A percentile compares a stretch with the other conserved stretches of the same genome.
Conservation (phyloP, 345 rosid species). For the Excoecaria agallocha region DNA sequence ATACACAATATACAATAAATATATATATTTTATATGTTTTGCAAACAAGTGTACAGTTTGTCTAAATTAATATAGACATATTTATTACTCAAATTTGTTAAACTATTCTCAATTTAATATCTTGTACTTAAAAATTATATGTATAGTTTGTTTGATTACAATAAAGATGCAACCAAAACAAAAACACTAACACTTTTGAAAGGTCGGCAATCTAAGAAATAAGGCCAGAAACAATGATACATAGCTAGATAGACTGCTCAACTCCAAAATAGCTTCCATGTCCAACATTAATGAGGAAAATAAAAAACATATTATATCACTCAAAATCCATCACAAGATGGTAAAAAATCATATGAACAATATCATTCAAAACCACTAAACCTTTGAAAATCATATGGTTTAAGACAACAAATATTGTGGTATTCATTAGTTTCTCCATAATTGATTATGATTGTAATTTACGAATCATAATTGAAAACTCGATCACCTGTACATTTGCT, state of each 20-base stretch:
- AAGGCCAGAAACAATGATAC: neutral
- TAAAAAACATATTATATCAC: neutral
- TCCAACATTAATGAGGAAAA: neutral
- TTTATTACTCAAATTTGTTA: too few relatives aligned
- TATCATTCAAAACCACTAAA: neutral
- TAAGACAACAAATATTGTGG: too few relatives aligned
- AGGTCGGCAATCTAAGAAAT: neutral
- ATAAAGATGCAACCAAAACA: neutral
- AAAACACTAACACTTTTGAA: too few relatives aligned
- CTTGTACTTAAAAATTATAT: neutral
- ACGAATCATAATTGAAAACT: too few relatives aligned
- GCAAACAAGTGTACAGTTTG: too few relatives aligned
- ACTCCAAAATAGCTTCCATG: neutral
- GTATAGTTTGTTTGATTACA: neutral
- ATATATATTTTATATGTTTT: too few relatives aligned
- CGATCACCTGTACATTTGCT: conserved; percentile 21
- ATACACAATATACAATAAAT: too few relatives aligned
- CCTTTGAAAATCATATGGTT: too few relatives aligned
- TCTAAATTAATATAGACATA: too few relatives aligned
- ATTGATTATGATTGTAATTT: too few relatives aligned
- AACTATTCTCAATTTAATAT: neutral
- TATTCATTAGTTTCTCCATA: too few relatives aligned
- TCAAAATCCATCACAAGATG: neutral
- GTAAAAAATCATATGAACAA: neutral
- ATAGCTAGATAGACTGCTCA: neutral